Percentiles rank a stretch among this genome's conserved stretches.
phyloP scores from a whole-genome alignment of 805 yeast genomes.

The Sungouiella blattae region DNA sequence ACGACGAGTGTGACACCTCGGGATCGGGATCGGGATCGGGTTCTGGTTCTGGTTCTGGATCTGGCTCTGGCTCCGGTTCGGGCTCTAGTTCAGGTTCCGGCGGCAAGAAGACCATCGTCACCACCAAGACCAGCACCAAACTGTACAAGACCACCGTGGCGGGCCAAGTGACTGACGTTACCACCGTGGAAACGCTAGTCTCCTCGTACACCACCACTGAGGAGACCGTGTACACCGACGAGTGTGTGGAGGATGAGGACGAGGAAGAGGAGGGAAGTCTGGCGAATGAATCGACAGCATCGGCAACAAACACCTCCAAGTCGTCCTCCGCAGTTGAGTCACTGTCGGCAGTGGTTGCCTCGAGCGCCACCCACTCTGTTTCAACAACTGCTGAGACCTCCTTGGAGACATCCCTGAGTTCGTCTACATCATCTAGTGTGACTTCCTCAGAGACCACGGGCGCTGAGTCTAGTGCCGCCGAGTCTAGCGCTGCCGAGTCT shows the following conservation, averaged over 20 bases:
- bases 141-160: conserved; percentile 12
- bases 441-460: too few relatives aligned
- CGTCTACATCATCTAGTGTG: too few relatives aligned
- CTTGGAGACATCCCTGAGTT: too few relatives aligned
- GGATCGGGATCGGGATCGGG: conserved; percentile 3
- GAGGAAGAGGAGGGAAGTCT: conserved; percentile 5
- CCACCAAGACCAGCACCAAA: conserved; percentile 10
- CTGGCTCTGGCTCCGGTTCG: conserved; percentile 1
- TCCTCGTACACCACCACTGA: conserved; percentile 10
- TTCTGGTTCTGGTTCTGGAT: neutral
- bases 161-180: conserved; percentile 9
- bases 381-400: too few relatives aligned
- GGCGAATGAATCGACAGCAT: conserved; percentile 1
- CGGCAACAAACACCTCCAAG: conserved; percentile 1
- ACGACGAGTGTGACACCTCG: conserved; percentile 2
- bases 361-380: too few relatives aligned
- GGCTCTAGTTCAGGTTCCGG: conserved; percentile 4
- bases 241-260: conserved; percentile 13
- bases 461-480: too few relatives aligned
- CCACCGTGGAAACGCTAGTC: conserved; percentile 7
- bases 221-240: conserved; percentile 5
- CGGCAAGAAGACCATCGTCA: conserved; percentile 6
- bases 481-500: too few relatives aligned
- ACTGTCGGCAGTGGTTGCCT: neutral
- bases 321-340: too few relatives aligned